Evolutionary conservation across 1,139 yeast species (phyloP), one percentile per base, ranked within the genome.

Genomic region (Sugiyamaella xylanicola): DNA sequence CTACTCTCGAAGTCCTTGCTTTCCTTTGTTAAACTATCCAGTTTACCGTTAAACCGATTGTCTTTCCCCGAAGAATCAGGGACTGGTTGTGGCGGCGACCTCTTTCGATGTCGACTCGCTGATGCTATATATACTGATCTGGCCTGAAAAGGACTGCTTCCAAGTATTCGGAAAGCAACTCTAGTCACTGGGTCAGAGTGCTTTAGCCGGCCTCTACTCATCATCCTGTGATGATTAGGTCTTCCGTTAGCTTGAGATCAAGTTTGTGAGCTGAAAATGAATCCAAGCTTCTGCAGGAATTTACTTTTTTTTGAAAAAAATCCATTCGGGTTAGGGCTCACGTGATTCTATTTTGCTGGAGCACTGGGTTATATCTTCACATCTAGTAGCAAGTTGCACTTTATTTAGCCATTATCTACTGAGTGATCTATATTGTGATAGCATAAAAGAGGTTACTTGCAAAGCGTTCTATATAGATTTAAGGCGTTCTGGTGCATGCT

Each of bases 1-100:
- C 60, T 56, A 21, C 58, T 60, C 36, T 61, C 62, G 1, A 65
- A 32, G 29, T 46, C 51, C 16, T 21, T 36, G 16, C 19, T 46
- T 46, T 46, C 50, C 5, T 46, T 19, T 7, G 42, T 21, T 11
- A 46, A 15, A n/a, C 20, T 27, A 16, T 29, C 37, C 5, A 48
- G 41, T 35, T 27, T 39, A n/a, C 22, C 47, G 7, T 20, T 41
- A 2, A 48, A 21, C 27, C 27, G 47, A 20, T 29, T 13, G 9
- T 25, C 29, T 5, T 5, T 25, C 5, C 29, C 29, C n/a, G n/a
- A n/a, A 25, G 5, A 5, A 3, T 25, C 25, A 39, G 16, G 11
- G 27, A 35, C 16, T 13, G 36, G 19, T n/a, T 36, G 52, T 21
- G 21, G 13, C 37, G 51, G 25, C 8, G 51, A 39, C 25, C 48